A percentile compares a stretch with the other conserved stretches of the same genome.
Conservation (phyloP, 2,329 filamentous ascomycete genomes). For the Stagonosporopsis chrysanthemi region DNA sequence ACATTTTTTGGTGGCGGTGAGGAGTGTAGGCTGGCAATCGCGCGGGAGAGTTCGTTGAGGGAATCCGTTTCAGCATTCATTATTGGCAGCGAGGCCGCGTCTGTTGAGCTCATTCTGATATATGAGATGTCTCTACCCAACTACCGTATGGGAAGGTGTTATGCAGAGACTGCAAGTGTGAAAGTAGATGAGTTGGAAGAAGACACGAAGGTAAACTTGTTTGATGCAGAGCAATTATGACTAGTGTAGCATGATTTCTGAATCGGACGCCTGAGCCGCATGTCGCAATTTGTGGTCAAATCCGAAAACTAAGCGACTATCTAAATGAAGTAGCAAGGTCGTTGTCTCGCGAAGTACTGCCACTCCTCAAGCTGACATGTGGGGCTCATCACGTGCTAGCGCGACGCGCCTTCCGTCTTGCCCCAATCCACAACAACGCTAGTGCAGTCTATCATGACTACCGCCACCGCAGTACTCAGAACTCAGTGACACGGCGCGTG, state of each 20-base stretch:
- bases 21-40: constrained; percentile 37
- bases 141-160: not conserved
- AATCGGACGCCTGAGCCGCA: not conserved
- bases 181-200: not conserved
- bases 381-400: constrained; percentile 36
- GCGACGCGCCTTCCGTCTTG: constrained; percentile 1
- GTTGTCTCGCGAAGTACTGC: constrained; percentile 16
- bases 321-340: not conserved
- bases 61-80: constrained; percentile 25
- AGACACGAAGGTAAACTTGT: not conserved
- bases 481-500: constrained; percentile 20
- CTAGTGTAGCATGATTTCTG: not conserved
- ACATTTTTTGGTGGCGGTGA: constrained; percentile 34
- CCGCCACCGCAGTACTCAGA: constrained; percentile 32
- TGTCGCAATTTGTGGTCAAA: constrained; percentile 1
- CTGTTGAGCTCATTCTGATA: not conserved
- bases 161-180: not conserved
- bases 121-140: not conserved
- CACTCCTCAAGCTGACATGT: constrained; percentile 4
- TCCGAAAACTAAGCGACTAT: not conserved
- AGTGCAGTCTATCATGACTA: constrained; percentile 19
- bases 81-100: not conserved
- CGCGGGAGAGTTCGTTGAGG: constrained; percentile 30
- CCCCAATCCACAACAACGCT: constrained; percentile 30
- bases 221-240: not conserved